Evolutionary conservation across 495 filamentous ascomycete species (phyloP), one percentile per base, ranked within the genome.

Genomic region (Astrothelium subdiscretum): DNA sequence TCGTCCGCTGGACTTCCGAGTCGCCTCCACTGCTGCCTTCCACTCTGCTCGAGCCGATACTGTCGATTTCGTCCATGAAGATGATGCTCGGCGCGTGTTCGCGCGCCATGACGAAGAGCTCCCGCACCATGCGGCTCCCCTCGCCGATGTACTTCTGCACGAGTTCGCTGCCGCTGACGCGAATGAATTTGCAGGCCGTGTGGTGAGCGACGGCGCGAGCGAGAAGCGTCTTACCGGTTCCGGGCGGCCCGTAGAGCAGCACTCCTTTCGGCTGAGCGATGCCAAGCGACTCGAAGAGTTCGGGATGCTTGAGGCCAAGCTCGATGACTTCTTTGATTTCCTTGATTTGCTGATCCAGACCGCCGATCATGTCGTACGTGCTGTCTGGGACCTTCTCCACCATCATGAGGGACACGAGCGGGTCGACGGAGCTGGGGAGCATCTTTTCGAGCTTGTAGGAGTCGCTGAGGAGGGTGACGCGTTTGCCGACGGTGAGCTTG

Each of bases 311-410:
- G 62, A 99, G 82, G 60, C 94, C 94, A 32, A 99, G 88, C 78
- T 99, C 94, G 74, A 99, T 97, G 60, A 99, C 94, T 74, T 99
- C 94, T 78, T 99, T 99, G 80, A 99, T 99, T 76, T 99, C 95
- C 80, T 99, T 97, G 78, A 99, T 97, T 71, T 99, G 94, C 72
- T 99, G 95, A 68, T 97, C 95, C 54, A 99, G 80, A 64, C 94
- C 94, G 74, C 94, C 94, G 69, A 99, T 99, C 94, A 99, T 99
- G 78, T 99, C 94, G 79, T 99, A 99, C 71, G 94, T 99, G 78
- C 91, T 96, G 78, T 99, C 94, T 31, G 94, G 94, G 29, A 99
- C 94, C 78, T 99, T 99, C 75, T 99, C 94, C 51, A 99, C 94
- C 95, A 99, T 97, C 94, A 99, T 99, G 70, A 99, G 90, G n/a